Conservation (phyloP, 2,329 filamentous ascomycete genomes). For the Sarocladium kiliense region DNA sequence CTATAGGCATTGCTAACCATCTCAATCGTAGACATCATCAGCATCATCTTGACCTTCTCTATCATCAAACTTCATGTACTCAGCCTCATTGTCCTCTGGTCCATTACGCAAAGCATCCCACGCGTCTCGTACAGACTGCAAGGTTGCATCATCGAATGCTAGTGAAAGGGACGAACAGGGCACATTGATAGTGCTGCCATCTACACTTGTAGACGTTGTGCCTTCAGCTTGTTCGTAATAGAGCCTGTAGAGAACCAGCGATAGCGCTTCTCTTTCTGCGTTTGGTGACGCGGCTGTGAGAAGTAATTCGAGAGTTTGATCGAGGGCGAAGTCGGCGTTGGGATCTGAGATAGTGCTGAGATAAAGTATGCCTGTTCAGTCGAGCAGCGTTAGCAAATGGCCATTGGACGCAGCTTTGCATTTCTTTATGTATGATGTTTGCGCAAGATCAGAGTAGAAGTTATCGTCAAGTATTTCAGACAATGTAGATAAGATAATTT, state of each 20-base stretch:
- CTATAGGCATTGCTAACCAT: not conserved
- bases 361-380: conserved; percentile 26
- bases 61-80: conserved; percentile 77
- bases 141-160: conserved; percentile 65
- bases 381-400: not conserved
- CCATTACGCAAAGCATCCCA: conserved; percentile 66
- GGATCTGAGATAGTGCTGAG: conserved; percentile 30
- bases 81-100: conserved; percentile 34
- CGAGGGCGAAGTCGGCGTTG: conserved; percentile 30
- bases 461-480: conserved; percentile 86
- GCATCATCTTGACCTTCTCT: conserved; percentile 55
- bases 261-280: conserved; percentile 18
- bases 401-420: not conserved
- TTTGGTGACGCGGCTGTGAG: conserved; percentile 23
- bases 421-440: not conserved
- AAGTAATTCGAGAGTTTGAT: conserved; percentile 36
- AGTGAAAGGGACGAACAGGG: conserved; percentile 58
- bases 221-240: conserved; percentile 48
- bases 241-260: conserved; percentile 42
- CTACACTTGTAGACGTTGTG: conserved; percentile 21
- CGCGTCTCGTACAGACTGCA: conserved; percentile 62
- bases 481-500: conserved; percentile 99
- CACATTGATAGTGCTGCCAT: conserved; percentile 49
- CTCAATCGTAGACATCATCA: conserved; percentile 45
- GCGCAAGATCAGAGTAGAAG: conserved; percentile 60